A percentile compares a stretch with the other conserved stretches of the same genome.
Conservation (phyloP, 352 stramenopile genomes). For the Phytopythium cucurbitacearum region DNA sequence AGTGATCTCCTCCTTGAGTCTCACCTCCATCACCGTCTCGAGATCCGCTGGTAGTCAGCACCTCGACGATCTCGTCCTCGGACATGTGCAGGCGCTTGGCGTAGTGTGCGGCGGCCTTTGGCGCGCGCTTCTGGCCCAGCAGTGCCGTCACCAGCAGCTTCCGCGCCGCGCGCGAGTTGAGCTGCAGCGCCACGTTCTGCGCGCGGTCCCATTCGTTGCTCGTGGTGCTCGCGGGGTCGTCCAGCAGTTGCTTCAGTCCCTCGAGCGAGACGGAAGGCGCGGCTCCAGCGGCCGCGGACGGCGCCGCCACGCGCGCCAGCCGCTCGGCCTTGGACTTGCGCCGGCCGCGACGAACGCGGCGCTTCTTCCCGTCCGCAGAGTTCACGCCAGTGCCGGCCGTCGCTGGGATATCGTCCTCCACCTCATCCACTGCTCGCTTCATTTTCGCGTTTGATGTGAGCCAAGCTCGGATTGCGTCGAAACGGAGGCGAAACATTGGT, state of each 20-base stretch:
- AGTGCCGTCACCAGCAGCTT: conserved; percentile 32
- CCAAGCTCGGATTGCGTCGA: too few relatives aligned
- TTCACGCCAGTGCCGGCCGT: neutral
- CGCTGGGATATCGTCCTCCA: neutral
- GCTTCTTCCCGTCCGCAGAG: conserved; percentile 13
- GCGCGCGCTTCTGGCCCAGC: conserved; percentile 29
- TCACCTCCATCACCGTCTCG: too few relatives aligned
- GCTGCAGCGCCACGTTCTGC: conserved; percentile 42
- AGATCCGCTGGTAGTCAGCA: neutral
- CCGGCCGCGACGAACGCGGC: conserved; percentile 25
- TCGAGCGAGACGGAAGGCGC: conserved; percentile 4
- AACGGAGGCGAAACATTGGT: too few relatives aligned
- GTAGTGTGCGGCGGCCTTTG: conserved; percentile 63
- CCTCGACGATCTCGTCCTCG: conserved; percentile 23
- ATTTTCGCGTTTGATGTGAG: neutral
- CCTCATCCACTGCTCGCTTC: conserved; percentile 1
- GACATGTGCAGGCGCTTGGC: conserved; percentile 41
- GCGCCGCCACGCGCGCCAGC: conserved; percentile 16
- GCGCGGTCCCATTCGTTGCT: conserved; percentile 60
- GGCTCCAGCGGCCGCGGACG: neutral
- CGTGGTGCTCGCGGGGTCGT: conserved; percentile 12
- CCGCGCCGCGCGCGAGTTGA: conserved; percentile 30
- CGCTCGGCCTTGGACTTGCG: conserved; percentile 54
- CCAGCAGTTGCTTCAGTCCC: conserved; percentile 19
- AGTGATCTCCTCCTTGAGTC: too few relatives aligned